phyloP scores from a whole-genome alignment of 345 rosid genomes.

The Brassica rapa region DNA sequence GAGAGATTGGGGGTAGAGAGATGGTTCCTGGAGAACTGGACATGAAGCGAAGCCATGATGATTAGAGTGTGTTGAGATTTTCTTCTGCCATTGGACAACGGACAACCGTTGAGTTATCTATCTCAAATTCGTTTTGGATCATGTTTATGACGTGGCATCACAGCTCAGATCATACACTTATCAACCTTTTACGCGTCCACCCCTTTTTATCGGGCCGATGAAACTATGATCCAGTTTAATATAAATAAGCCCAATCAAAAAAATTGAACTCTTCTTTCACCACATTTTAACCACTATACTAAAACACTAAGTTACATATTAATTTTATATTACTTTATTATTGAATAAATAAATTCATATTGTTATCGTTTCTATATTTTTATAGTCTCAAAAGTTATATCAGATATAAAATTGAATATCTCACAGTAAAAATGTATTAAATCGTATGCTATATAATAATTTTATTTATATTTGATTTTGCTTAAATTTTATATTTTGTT shows the following conservation, averaged over 20 bases:
- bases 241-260: not conserved
- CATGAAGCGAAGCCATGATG: slow-evolving; percentile 52
- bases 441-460: not conserved
- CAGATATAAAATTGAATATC: too few relatives aligned
- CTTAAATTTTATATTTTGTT: not conserved
- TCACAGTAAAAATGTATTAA: not conserved
- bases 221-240: not conserved
- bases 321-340: not conserved
- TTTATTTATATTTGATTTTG: not conserved
- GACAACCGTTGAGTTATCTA: slow-evolving; percentile 26
- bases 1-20: slow-evolving; percentile 26
- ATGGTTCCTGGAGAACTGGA: slow-evolving; percentile 41
- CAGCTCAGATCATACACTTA: not conserved
- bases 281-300: too few relatives aligned
- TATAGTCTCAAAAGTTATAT: too few relatives aligned
- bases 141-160: slow-evolving; percentile 47
- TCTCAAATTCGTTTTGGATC: slow-evolving; percentile 31
- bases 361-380: too few relatives aligned
- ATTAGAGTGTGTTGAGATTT: not conserved
- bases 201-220: not conserved
- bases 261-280: not conserved
- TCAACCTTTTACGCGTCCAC: not conserved
- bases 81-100: not conserved
- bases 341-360: not conserved
- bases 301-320: not conserved